Evolutionary conservation across 257 asterid species (phyloP), one percentile per base, ranked within the genome.

Genomic region (Agastache rugosa): DNA sequence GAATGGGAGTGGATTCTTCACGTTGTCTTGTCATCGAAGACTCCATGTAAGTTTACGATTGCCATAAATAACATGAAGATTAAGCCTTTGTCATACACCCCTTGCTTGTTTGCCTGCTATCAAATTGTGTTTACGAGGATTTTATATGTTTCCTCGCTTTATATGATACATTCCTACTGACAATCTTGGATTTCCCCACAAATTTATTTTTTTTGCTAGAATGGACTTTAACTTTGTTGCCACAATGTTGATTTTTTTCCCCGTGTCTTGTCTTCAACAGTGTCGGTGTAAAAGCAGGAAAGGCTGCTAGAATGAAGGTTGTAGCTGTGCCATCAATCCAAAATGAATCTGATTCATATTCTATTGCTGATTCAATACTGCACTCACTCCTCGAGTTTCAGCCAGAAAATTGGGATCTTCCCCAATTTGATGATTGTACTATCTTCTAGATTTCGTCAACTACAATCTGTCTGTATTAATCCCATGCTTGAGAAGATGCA

Each of bases 321-420:
- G 85, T 86, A 67, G 97, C 97, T 8, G 98, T 91, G 72, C 98
- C 98, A 45, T 89, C 97, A 9, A 77, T 91, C 58, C 89, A 83
- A 67, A 74, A 59, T 65, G 97, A 86, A 78, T 70, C 53, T 23
- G 88, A 89, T 77, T 67, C 83, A 68, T 89, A 80, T 83, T 80
- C 87, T 5, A 74, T 85, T 31, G 96, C 98, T 31, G 96, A 93
- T 86, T 74, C 82, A 14, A 75, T 85, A 65, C 86, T 91, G 78
- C 95, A 86, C 71, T 89, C 93, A 0, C 90, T 93, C 34, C 79
- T 93, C 35, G 96, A 91, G 62, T 87, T 91, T 77, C 88, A 78
- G 71, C 92, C 96, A 0, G 88, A 87, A 81, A 35, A 83, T 67
- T 93, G 98, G 98, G 98, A 94, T 76, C 96, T 93, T 79, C 97